Evolutionary conservation across 2,329 filamentous ascomycete species (phyloP).

Genomic region (Colletotrichum kahawae): DNA sequence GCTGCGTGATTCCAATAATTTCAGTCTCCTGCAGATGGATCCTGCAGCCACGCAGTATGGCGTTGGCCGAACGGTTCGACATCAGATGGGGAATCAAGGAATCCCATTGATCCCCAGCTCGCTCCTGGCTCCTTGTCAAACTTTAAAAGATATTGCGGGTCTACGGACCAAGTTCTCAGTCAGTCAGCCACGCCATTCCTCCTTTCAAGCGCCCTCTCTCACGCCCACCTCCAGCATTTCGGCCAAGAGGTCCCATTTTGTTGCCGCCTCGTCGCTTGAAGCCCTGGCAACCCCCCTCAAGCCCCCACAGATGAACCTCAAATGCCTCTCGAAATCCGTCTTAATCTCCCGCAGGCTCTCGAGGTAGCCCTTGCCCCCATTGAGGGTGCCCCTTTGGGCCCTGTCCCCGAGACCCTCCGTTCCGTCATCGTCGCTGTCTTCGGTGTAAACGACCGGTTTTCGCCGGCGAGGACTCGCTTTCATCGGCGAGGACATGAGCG

Average conservation of each 20-base stretch:
- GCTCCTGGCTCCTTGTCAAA: slow-evolving; percentile 3
- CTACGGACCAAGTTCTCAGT: slow-evolving; percentile 12
- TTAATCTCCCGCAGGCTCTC: slow-evolving; percentile 62
- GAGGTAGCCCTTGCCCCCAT: slow-evolving; percentile 45
- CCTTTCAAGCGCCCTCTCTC: slow-evolving; percentile 12
- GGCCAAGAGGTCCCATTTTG: slow-evolving; percentile 80
- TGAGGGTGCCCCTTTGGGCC: slow-evolving; percentile 7
- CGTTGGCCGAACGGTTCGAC: not conserved
- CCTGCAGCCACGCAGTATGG: not conserved
- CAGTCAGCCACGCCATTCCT: not conserved
- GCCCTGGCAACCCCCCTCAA: slow-evolving; percentile 77
- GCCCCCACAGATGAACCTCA: slow-evolving; percentile 75
- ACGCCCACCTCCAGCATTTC: slow-evolving; percentile 73
- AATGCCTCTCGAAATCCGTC: slow-evolving; percentile 66
- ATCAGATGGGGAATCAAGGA: slow-evolving; percentile 18
- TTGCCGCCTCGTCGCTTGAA: slow-evolving; percentile 62
- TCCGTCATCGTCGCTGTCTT: slow-evolving; percentile 40
- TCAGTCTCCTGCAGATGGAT: not conserved
- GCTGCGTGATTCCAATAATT: slow-evolving; percentile 14
- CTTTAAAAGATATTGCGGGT: slow-evolving; percentile 18
- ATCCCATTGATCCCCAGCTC: slow-evolving; percentile 16
- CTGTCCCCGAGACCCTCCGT: slow-evolving; percentile 30
- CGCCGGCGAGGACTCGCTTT: slow-evolving; percentile 27
- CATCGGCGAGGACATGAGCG: slow-evolving; percentile 38
- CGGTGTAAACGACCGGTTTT: slow-evolving; percentile 22